Percentiles rank a stretch among this genome's conserved stretches.
Conservation (phyloP, 192 early-diverging fungal species). For the Mortierella hygrophila region DNA sequence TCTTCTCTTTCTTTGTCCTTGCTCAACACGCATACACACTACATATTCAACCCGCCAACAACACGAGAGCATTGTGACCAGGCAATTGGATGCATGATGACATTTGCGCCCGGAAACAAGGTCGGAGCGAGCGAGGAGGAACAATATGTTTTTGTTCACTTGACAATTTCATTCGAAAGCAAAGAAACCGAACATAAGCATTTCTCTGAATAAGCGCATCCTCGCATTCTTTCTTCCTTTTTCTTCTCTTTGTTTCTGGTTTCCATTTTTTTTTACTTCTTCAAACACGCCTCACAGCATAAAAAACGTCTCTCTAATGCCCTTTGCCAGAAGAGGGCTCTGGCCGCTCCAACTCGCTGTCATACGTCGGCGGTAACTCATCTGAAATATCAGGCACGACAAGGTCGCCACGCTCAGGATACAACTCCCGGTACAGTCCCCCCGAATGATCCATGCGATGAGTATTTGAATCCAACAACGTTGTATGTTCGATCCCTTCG, state of each 20-base stretch:
- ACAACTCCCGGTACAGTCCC: neutral
- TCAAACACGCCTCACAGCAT: neutral
- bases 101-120: neutral
- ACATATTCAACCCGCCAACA: neutral
- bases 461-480: slow-evolving; percentile 20
- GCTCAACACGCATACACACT: neutral
- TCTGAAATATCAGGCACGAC: slow-evolving; percentile 14
- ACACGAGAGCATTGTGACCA: neutral
- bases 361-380: slow-evolving; percentile 17
- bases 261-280: neutral
- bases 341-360: neutral
- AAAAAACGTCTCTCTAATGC: neutral
- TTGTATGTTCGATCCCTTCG: slow-evolving; percentile 10
- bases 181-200: neutral
- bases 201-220: neutral
- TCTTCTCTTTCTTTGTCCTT: neutral
- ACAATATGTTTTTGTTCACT: neutral
- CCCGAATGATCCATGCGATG: neutral
- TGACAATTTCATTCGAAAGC: neutral
- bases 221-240: neutral
- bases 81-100: neutral
- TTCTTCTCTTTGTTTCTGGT: neutral
- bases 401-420: slow-evolving; percentile 13
- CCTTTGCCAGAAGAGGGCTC: neutral
- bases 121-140: neutral